Evolutionary conservation across 176 grass and related monocot species (phyloP), one percentile per base, ranked within the genome.

Genomic region (Neostapfia colusana): DNA sequence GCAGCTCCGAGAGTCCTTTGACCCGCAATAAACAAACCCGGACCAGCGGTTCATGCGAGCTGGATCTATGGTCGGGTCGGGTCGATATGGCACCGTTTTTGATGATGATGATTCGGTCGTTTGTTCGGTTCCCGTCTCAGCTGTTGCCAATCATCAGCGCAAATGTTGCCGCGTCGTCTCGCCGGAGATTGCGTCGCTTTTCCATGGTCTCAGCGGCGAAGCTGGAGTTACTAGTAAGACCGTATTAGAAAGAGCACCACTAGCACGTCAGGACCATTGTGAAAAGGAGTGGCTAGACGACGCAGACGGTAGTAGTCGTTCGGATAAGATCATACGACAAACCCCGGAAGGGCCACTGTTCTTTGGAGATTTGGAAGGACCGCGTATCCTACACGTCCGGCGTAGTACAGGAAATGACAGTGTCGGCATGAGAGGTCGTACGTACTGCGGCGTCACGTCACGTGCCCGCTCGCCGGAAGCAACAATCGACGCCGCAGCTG

Each of bases 61-160:
- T 31, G 15, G 24, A 49, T 31, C 43, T 5, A 44, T 20, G 14
- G 73, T 37, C 12, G 27, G 69, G 14, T 54, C 69, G 0, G 11
- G 34, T 31, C 31, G 31, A 31, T 31, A 31, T n/a, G n/a, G n/a
- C 28, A 54, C n/a, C n/a, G n/a, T n/a, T n/a, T n/a, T n/a, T n/a
- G n/a, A 11, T 40, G 34, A 40, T 25, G 50, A 58, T 58, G 55
- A 65, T 77, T 55, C 11, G 38, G 65, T 77, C 67, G 17, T 71
- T 79, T 73, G 59, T 73, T 79, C 46, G n/a, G 67, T 79, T 85
- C 54, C 15, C 36, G 48, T 66, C 44, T 44, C 68, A 76, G 74
- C 55, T 70, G 65, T 70, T 72, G 7, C 26, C 75, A 58, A 73
- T 79, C 83, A 85, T 85, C 65, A 37, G 45, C 37, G 25, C 6